These are phyloP conservation scores for Capsella bursapastoris DNA, from an alignment of 345 rosid genomes.

Conservation along the genomic window DNA sequence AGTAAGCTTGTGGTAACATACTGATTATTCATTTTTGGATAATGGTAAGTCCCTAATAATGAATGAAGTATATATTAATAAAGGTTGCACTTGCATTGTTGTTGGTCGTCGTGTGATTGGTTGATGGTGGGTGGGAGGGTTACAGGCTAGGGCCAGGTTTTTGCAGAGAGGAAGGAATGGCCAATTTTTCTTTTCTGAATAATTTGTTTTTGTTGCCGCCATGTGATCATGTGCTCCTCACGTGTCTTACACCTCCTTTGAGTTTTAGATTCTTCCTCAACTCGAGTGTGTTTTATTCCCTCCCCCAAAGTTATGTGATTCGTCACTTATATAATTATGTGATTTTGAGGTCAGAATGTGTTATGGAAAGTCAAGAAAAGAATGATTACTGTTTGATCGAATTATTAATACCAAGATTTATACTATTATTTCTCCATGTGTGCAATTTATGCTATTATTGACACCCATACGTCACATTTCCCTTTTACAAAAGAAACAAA, in stretches of 20 bases:
- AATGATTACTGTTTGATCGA: constrained; percentile 33
- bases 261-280: constrained; percentile 33
- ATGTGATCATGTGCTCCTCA: constrained; percentile 40
- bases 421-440: constrained; percentile 24
- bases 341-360: neutral
- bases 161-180: constrained; percentile 38
- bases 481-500: neutral
- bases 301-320: constrained; percentile 24
- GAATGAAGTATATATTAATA: no score
- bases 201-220: constrained; percentile 14
- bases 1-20: constrained; percentile 12
- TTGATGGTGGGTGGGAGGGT: constrained; percentile 37
- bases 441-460: constrained; percentile 30
- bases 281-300: constrained; percentile 4
- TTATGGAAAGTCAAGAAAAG: constrained; percentile 20
- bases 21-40: constrained; percentile 5
- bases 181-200: neutral
- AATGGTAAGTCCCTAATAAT: constrained; percentile 17
- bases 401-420: neutral
- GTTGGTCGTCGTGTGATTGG: constrained; percentile 37
- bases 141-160: constrained; percentile 31
- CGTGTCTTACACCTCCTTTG: constrained; percentile 43
- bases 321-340: neutral
- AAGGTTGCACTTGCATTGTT: constrained; percentile 33
- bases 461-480: neutral